Conservation (phyloP, 306 rosid genomes). For the Citrullus colocynthis region DNA sequence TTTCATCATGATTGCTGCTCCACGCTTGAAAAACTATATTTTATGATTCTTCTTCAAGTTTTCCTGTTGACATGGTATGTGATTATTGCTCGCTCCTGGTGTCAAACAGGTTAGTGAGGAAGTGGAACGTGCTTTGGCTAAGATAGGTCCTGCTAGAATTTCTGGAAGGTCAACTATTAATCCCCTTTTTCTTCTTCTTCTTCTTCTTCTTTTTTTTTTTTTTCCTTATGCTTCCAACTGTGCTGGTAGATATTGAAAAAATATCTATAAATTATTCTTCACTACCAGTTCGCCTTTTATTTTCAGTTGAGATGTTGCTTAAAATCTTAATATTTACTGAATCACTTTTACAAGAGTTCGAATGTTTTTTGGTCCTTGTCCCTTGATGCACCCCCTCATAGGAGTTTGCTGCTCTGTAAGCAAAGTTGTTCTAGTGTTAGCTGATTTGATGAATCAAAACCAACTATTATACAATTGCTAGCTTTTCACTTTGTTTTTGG, state of each 20-base stretch:
- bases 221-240: background rate
- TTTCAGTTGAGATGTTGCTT: background rate
- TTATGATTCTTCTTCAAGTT: background rate
- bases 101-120: conserved; percentile 62
- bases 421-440: background rate
- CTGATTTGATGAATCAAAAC: background rate
- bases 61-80: background rate
- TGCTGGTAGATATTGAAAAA: background rate
- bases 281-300: background rate
- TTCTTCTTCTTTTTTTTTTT: background rate
- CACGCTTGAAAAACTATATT: background rate
- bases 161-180: conserved; percentile 36
- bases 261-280: background rate
- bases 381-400: background rate
- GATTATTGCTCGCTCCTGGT: background rate
- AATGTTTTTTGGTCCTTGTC: background rate
- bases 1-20: background rate
- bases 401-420: background rate
- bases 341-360: background rate
- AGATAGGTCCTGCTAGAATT: conserved; percentile 59
- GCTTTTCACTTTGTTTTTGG: background rate
- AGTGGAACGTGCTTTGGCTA: conserved; percentile 71
- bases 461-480: background rate
- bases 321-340: background rate
- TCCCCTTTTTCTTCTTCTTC: background rate